These are phyloP conservation scores for Colletotrichum cordylinicola DNA, from an alignment of 2,329 filamentous ascomycete species.

Conservation along the genomic window DNA sequence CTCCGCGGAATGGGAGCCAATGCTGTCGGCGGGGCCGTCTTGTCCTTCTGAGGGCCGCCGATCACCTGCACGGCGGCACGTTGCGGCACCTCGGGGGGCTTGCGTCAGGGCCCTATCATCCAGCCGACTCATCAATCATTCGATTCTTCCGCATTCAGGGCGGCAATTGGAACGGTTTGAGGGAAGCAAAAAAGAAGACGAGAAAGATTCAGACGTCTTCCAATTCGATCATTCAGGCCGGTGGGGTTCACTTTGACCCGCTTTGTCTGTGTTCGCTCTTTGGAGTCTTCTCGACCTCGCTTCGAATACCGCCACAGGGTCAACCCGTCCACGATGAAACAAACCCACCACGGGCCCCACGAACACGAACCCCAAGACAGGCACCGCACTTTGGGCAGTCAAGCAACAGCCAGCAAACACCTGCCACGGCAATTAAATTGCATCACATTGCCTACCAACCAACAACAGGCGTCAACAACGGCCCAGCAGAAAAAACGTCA, in stretches of 20 bases:
- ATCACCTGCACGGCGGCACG: background rate
- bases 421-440: background rate
- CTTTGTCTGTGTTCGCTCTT: background rate
- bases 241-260: background rate
- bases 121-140: background rate
- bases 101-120: background rate
- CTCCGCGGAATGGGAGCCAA: background rate
- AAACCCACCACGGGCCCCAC: background rate
- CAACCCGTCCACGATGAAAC: constrained; percentile 10
- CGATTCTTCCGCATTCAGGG: background rate
- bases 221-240: background rate
- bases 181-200: background rate
- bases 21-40: background rate
- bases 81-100: background rate
- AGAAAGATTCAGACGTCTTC: background rate
- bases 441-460: background rate
- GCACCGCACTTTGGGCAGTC: background rate
- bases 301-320: background rate
- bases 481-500: background rate
- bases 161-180: background rate
- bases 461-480: background rate
- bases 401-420: background rate
- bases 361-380: background rate
- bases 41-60: background rate
- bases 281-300: background rate